Evolutionary conservation across 2,329 filamentous ascomycete genomes (phyloP).

Genomic region (Drechslerella coelobrocha): DNA sequence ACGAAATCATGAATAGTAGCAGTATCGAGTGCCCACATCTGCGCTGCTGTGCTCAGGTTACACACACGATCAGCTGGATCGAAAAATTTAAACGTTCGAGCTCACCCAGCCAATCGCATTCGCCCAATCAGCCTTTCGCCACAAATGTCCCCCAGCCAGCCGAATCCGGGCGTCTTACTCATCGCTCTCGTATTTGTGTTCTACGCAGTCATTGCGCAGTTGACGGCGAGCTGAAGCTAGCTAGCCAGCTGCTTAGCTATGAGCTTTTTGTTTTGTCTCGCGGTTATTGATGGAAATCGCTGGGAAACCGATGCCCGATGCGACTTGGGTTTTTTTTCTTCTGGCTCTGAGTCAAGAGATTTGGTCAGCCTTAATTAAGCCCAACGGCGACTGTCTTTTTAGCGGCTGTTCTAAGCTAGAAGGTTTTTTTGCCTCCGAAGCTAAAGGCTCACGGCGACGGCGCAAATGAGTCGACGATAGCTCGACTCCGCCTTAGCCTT

Average conservation of each 20-base stretch:
- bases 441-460: not conserved
- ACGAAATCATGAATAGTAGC: not conserved
- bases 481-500: not conserved
- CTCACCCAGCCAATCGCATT: not conserved
- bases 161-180: not conserved
- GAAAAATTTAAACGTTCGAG: not conserved
- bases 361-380: conserved; percentile 42
- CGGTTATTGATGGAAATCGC: conserved; percentile 44
- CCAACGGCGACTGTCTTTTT: too few relatives aligned
- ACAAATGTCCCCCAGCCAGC: not conserved
- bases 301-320: not conserved
- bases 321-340: too few relatives aligned
- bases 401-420: too few relatives aligned
- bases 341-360: too few relatives aligned
- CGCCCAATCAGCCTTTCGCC: not conserved
- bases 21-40: not conserved
- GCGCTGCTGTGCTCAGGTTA: conserved; percentile 18
- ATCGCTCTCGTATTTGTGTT: not conserved
- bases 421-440: conserved; percentile 17
- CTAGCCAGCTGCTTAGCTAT: not conserved
- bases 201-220: not conserved
- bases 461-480: not conserved
- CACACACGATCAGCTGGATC: conserved; percentile 40
- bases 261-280: conserved; percentile 21
- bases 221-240: too few relatives aligned